Evolutionary conservation across 2,329 filamentous ascomycete species (phyloP).

Genomic region (Alternaria arbusti): DNA sequence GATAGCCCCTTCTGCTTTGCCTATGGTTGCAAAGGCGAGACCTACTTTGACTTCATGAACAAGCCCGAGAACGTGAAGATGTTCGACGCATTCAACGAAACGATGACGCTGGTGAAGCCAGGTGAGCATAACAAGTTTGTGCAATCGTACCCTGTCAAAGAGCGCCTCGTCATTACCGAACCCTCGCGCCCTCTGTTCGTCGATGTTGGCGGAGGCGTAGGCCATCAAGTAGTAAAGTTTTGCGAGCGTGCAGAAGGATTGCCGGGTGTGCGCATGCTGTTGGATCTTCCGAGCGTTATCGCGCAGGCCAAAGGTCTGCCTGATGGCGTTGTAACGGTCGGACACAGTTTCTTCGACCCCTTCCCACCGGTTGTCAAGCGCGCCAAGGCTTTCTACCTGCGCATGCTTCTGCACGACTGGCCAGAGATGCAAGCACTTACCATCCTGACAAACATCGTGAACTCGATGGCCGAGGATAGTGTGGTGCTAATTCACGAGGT

Average conservation of each 20-base stretch:
- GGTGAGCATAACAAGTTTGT: conserved; percentile 14
- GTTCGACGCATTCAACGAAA: conserved; percentile 35
- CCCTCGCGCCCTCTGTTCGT: conserved; percentile 17
- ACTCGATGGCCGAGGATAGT: conserved; percentile 36
- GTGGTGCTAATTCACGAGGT: conserved; percentile 55
- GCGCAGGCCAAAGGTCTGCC: conserved; percentile 6
- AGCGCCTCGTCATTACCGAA: conserved; percentile 12
- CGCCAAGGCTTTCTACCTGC: conserved; percentile 39
- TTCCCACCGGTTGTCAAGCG: conserved; percentile 18
- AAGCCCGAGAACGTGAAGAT: conserved; percentile 14
- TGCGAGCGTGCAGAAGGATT: background rate
- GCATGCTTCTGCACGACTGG: conserved; percentile 52
- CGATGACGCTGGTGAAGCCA: conserved; percentile 27
- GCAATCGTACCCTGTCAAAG: conserved; percentile 18
- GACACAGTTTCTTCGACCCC: conserved; percentile 26
- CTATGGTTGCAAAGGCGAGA: conserved; percentile 11
- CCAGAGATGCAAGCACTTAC: conserved; percentile 37
- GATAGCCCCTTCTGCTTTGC: conserved; percentile 36
- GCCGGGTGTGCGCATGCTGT: conserved; percentile 5
- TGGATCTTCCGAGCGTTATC: conserved; percentile 24
- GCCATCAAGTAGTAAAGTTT: background rate
- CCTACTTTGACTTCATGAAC: conserved; percentile 37
- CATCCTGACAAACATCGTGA: conserved; percentile 40
- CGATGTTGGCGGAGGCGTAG: conserved; percentile 20
- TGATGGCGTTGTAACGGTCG: conserved; percentile 1